These are phyloP conservation scores for Hordeum marinum DNA, from an alignment of 176 grass and related monocot species.

Conservation along the genomic window DNA sequence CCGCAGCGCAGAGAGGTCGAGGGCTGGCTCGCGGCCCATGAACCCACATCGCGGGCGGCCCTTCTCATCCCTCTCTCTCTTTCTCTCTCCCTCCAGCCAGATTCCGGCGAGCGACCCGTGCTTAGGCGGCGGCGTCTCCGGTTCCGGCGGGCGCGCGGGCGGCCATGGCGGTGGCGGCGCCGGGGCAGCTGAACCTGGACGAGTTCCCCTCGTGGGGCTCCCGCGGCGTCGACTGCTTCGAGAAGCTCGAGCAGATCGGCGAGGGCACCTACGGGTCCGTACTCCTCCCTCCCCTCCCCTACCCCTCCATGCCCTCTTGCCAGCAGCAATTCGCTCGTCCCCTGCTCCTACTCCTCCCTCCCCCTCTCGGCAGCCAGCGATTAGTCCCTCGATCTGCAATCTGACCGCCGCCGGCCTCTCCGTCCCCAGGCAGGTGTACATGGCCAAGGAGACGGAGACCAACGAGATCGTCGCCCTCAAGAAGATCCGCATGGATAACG, in stretches of 20 bases:
- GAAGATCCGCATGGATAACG: conserved; percentile 96
- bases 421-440: conserved; percentile 65
- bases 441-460: conserved; percentile 79
- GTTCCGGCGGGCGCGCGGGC: not conserved
- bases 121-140: not conserved
- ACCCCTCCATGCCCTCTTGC: too few relatives aligned
- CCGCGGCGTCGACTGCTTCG: conserved; percentile 66
- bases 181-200: conserved; percentile 64
- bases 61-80: too few relatives aligned
- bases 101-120: not conserved
- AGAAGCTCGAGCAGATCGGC: conserved; percentile 80
- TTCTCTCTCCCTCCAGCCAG: not conserved
- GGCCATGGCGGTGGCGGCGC: conserved; percentile 53
- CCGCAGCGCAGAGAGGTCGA: too few relatives aligned
- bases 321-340: not conserved
- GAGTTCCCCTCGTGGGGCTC: conserved; percentile 67
- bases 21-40: not conserved
- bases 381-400: not conserved
- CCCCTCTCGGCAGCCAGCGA: too few relatives aligned
- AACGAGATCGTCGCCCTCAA: conserved; percentile 88
- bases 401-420: not conserved
- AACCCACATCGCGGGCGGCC: too few relatives aligned
- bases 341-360: too few relatives aligned
- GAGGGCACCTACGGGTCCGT: conserved; percentile 71
- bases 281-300: not conserved